These are phyloP conservation scores for Solanum paucissectum DNA, from an alignment of 257 asterid species.

Conservation along the genomic window DNA sequence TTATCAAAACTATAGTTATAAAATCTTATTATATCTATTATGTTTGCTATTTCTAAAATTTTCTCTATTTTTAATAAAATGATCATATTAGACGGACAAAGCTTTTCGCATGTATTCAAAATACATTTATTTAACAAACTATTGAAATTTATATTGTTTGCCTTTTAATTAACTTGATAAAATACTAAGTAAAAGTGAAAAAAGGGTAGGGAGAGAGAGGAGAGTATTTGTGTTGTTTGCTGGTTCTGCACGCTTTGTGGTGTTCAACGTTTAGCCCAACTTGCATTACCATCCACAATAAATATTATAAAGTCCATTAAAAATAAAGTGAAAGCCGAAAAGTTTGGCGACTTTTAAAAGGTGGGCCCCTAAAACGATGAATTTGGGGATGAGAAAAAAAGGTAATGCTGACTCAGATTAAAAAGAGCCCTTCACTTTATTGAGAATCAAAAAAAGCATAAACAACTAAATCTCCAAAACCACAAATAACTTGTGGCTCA, in stretches of 20 bases:
- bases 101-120: too few species aligned
- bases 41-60: too few species aligned
- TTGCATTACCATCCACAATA: not conserved
- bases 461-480: slow-evolving; percentile 17
- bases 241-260: not conserved
- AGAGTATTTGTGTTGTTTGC: not conserved
- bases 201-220: not conserved
- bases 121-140: too few species aligned
- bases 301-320: not conserved
- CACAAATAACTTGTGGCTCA: slow-evolving; percentile 78
- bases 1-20: too few species aligned
- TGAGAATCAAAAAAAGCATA: slow-evolving; percentile 12
- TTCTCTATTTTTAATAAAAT: too few species aligned
- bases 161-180: too few species aligned
- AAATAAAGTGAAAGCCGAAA: slow-evolving; percentile 3
- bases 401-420: slow-evolving; percentile 39
- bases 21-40: too few species aligned
- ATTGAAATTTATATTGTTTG: too few species aligned
- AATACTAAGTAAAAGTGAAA: too few species aligned
- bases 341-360: slow-evolving; percentile 31
- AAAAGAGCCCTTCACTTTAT: slow-evolving; percentile 34
- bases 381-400: not conserved
- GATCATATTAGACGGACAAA: too few species aligned
- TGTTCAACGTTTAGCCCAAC: not conserved
- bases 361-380: not conserved